Evolutionary conservation across 495 filamentous ascomycete genomes (phyloP), one percentile per base, ranked within the genome.

Genomic region (Daldinia loculata): DNA sequence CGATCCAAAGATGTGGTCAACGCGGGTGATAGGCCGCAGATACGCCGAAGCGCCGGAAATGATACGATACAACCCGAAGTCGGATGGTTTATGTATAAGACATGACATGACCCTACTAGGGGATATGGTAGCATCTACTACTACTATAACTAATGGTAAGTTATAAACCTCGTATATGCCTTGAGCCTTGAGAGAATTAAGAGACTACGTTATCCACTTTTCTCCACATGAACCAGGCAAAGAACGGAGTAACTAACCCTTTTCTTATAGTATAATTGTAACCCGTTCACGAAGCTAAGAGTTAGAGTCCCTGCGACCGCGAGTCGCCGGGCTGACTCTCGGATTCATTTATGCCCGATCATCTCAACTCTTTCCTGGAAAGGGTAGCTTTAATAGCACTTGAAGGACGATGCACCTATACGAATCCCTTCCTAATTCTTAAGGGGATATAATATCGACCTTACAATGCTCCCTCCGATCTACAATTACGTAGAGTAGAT

Each of bases 31-130:
- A 45, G 38, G 43, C 32, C 62, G 55, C 61, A 24, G 52, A 58
- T 69, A 41, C 62, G 66, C 39, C 39, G 70, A 50, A 63, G 74
- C 29, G 55, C 60, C 6, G 74, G 74, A 17, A 75, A 67, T 55
- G 79, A 81, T 61, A 79, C 78, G 38, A 59, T 82, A 53, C 76
- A 79, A 55, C 81, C 81, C 5, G 76, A 79, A 68, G 55, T 76
- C 19, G 79, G 80, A 34, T 82, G 80, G 80, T 77, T 81, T 29
- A 80, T 83, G 69, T 78, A 78, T 53, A 71, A 70, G 57, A 78
- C 77, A 52, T 78, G 66, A 76, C 63, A 41, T 26, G 29, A 27
- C 30, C 8, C 8, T 22, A 36, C 15, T 6, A 8, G 50, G 61
- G 30, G 45, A 53, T 17, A 53, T 65, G 51, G 65, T 68, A 57